A percentile compares a stretch with the other conserved stretches of the same genome.
These are phyloP conservation scores for Agaricus bisporus DNA, from an alignment of 768 basidiomycete species.

Conservation along the genomic window DNA sequence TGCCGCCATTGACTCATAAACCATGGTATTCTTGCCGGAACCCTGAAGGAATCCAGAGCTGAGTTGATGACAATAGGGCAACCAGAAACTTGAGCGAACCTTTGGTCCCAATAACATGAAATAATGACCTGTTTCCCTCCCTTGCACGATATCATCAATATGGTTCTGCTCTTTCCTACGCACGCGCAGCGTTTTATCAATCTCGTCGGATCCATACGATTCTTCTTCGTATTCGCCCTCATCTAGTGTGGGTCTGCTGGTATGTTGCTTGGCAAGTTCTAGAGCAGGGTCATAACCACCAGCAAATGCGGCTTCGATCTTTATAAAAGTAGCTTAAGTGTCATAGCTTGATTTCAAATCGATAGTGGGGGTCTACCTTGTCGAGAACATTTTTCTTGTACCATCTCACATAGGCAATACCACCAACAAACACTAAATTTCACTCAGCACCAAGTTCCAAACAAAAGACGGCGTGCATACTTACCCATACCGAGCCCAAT, in stretches of 20 bases:
- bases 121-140: slow-evolving; percentile 66
- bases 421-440: slow-evolving; percentile 61
- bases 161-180: slow-evolving; percentile 67
- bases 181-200: slow-evolving; percentile 44
- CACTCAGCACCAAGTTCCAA: not conserved
- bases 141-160: slow-evolving; percentile 76
- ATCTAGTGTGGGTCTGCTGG: slow-evolving; percentile 24
- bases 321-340: not conserved
- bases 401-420: slow-evolving; percentile 67
- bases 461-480: slow-evolving; percentile 12
- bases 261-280: slow-evolving; percentile 53
- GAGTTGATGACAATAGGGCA: not conserved
- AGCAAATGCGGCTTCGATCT: slow-evolving; percentile 77
- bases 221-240: slow-evolving; percentile 20
- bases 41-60: slow-evolving; percentile 36
- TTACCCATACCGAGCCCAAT: slow-evolving; percentile 56
- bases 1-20: slow-evolving; percentile 73
- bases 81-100: slow-evolving; percentile 27
- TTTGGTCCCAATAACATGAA: slow-evolving; percentile 76
- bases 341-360: not conserved
- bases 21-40: slow-evolving; percentile 80
- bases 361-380: slow-evolving; percentile 44
- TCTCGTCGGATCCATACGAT: slow-evolving; percentile 15
- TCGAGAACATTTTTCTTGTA: slow-evolving; percentile 82
- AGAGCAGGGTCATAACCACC: slow-evolving; percentile 82